Base-by-base conservation (phyloP, 768 basidiomycete species). In the Boletellus ananas region DNA sequence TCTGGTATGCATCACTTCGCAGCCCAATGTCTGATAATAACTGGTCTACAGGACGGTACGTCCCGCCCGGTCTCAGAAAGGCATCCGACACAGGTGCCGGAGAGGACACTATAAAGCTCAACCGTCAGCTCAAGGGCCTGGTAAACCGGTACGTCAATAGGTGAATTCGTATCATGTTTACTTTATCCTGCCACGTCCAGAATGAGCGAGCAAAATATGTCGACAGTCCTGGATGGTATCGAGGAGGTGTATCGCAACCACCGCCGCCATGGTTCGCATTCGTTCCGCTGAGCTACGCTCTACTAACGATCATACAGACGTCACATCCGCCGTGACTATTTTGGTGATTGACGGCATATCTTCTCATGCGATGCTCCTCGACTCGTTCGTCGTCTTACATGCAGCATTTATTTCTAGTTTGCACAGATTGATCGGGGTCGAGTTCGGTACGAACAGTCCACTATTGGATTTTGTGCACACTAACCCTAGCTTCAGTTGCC, bases 181-280 rank as follows among this genome's bases (percentile, higher is more conserved):
- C 10, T 23, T 31, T 33, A 55, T 29, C 29, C 27, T 50, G 33
- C 18, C 18, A 6, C 27, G n/a, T 37, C 35, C 56, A 94, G 93
- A 56, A 78, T 95, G 83, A 91, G 86, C 56, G 94, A 97, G 67
- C 87, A 87, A 63, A 96, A 94, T 54, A 85, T 95, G 49, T 73
- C 78, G 3, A 76, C 79, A 0, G 88, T 95, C 23, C 60, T 94
- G 16, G 80, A 80, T 37, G 78, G 79, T 34, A 71, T 94, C 13
- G 92, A 94, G 60, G 81, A 79, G 3, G 63, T 90, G 11, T 95
- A 94, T 63, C 77, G 89, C 45, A 80, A 81, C 23, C 71, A 92
- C 66, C 74, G 84, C 37, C 78, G 94, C 47, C 82, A 95, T 66
- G 90, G 93, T 91, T 46, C 37, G 73, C 57, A 17, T 36, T 18